Evolutionary conservation across 352 stramenopile species (phyloP), one percentile per base, ranked within the genome.

Genomic region (Globisporangium polare): DNA sequence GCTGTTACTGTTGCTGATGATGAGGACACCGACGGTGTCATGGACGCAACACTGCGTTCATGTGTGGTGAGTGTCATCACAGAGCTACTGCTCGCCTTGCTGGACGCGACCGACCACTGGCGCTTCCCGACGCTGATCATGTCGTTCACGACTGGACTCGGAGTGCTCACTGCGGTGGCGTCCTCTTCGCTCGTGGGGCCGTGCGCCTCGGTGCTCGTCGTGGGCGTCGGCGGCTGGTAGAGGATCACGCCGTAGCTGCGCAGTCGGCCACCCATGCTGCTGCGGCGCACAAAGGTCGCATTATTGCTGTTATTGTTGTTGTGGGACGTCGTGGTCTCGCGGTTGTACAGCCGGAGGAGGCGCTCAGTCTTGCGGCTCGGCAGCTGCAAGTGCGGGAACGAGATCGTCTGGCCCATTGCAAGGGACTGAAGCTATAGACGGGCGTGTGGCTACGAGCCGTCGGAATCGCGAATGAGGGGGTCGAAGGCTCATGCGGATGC

Each of bases 131-230:
- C 26, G 17, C 29, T 57, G 53, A 57, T 57, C 24, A 61, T 35
- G 27, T 61, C 60, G 53, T 66, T 66, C 42, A 50, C 9, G 12
- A 60, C 52, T 3, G 60, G 53, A 60, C 60, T 66, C 20, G 53
- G 60, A 7, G 35, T 26, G 15, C 43, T 56, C 10, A 18, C 29
- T 33, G 29, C 20, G 5, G 20, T 15, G 5, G 24, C n/a, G 10
- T 50, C n/a, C 10, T 22, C 20, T 4, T 49, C 29, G 29, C 27
- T 53, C 6, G 17, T 24, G 24, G 47, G 24, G 24, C 47, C 47
- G 0, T 53, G 45, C 22, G 13, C 22, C 22, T 17, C 22, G 0
- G 27, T 13, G 41, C 27, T 49, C 20, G 6, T 35, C 31, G 18
- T 22, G 5, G 60, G 43, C 7, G 60, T 57, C 7, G 60, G 18